Percentiles rank a stretch among this genome's conserved stretches.
These are phyloP conservation scores for Sporothrix brasiliensis DNA, from an alignment of 2,329 filamentous ascomycete species.

Conservation along the genomic window DNA sequence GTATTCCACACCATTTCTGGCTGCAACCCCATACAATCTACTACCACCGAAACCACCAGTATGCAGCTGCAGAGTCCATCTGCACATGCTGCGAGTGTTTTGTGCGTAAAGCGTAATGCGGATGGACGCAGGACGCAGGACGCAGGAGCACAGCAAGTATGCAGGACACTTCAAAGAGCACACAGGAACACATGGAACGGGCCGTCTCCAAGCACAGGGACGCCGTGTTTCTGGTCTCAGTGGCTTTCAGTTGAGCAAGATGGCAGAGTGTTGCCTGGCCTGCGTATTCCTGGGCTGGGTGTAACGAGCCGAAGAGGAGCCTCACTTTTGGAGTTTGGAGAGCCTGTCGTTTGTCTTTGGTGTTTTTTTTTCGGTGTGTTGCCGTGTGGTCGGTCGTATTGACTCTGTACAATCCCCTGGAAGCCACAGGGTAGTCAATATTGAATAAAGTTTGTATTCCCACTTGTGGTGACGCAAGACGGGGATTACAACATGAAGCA, in stretches of 20 bases:
- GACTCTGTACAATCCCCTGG: neutral
- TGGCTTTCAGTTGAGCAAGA: neutral
- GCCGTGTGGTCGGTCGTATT: neutral
- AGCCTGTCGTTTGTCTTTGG: neutral
- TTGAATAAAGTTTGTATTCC: neutral
- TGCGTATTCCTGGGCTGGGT: slow-evolving; percentile 8
- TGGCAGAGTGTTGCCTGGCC: slow-evolving; percentile 1
- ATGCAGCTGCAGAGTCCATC: neutral
- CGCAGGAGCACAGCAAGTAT: neutral
- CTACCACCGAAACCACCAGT: neutral
- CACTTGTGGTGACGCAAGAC: neutral
- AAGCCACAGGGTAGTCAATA: neutral
- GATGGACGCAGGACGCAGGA: neutral
- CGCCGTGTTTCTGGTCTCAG: slow-evolving; percentile 18
- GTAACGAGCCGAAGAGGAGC: neutral
- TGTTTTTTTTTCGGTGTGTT: neutral
- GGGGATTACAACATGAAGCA: neutral
- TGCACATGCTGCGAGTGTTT: neutral
- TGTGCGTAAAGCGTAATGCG: slow-evolving; percentile 3
- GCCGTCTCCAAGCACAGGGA: slow-evolving; percentile 7
- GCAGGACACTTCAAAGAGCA: neutral
- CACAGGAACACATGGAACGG: neutral
- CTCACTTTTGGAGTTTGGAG: neutral
- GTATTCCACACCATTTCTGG: slow-evolving; percentile 1
- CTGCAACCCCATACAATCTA: neutral